phyloP scores from a whole-genome alignment of 78 protist species.

The Goniomonas avonlea region DNA sequence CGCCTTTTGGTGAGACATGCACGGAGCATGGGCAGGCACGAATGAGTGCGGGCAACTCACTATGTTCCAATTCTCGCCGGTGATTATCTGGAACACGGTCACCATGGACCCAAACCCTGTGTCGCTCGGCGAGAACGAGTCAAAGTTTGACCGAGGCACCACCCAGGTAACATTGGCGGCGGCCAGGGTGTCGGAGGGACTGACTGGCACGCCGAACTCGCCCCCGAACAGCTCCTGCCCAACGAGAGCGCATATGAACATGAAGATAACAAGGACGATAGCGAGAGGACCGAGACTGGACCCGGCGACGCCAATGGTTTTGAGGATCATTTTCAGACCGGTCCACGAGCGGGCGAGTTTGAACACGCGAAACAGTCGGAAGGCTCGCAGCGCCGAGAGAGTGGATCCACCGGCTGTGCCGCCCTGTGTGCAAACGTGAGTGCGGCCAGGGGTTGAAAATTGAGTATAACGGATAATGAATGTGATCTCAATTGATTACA shows the following conservation, averaged over 20 bases:
- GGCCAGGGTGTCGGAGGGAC: background rate
- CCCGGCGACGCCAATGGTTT: background rate
- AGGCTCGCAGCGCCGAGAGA: conserved; percentile 26
- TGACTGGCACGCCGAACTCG: background rate
- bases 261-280: conserved; percentile 12
- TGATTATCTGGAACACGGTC: conserved; percentile 41
- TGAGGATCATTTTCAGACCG: background rate
- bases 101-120: background rate
- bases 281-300: background rate
- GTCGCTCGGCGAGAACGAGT: background rate
- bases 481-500: too few relatives aligned
- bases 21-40: too few relatives aligned
- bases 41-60: too few relatives aligned
- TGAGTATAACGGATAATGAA: too few relatives aligned
- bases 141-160: conserved; percentile 22
- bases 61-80: conserved; percentile 42
- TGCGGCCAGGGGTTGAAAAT: too few relatives aligned
- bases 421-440: background rate
- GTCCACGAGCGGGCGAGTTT: conserved; percentile 19
- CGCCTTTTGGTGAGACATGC: too few relatives aligned
- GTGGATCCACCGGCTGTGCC: background rate
- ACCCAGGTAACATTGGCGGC: too few relatives aligned
- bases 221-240: conserved; percentile 58
- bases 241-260: conserved; percentile 36
- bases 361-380: conserved; percentile 40